Percentiles rank a stretch among this genome's conserved stretches.
These are phyloP conservation scores for Zasmidium cellare DNA, from an alignment of 2,329 filamentous ascomycete species.

Conservation along the genomic window DNA sequence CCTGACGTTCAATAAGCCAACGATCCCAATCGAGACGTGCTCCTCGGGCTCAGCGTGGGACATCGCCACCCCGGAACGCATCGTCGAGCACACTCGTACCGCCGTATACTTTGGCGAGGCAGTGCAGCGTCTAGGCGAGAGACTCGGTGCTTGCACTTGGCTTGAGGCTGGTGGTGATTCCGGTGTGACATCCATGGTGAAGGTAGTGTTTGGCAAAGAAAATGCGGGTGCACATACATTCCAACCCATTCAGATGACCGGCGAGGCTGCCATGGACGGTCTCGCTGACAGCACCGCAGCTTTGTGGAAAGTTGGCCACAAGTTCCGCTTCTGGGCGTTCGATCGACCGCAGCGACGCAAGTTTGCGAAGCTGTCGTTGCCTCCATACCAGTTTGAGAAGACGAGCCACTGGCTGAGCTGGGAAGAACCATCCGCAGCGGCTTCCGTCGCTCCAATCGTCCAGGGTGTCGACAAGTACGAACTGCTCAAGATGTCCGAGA, in stretches of 20 bases:
- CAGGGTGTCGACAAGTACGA: background rate
- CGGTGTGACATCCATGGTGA: conserved; percentile 3
- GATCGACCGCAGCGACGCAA: background rate
- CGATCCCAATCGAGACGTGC: background rate
- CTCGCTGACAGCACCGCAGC: background rate
- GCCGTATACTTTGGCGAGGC: conserved; percentile 10
- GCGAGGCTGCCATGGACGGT: background rate
- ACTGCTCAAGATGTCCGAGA: background rate
- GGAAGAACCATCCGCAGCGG: background rate
- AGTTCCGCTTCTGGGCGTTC: background rate
- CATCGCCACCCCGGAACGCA: background rate
- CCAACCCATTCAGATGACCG: background rate
- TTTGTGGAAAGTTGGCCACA: background rate
- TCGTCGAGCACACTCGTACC: background rate
- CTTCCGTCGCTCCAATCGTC: background rate
- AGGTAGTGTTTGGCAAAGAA: background rate
- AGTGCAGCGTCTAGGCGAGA: conserved; percentile 4
- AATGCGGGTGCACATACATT: no score
- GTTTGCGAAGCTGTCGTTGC: background rate
- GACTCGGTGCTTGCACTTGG: background rate
- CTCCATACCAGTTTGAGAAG: conserved; percentile 5
- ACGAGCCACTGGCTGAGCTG: background rate
- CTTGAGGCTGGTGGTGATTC: conserved; percentile 7
- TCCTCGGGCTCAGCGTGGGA: background rate
- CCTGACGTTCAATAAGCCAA: background rate